Conservation (phyloP, 2,329 filamentous ascomycete genomes). For the Clonostachys solani region DNA sequence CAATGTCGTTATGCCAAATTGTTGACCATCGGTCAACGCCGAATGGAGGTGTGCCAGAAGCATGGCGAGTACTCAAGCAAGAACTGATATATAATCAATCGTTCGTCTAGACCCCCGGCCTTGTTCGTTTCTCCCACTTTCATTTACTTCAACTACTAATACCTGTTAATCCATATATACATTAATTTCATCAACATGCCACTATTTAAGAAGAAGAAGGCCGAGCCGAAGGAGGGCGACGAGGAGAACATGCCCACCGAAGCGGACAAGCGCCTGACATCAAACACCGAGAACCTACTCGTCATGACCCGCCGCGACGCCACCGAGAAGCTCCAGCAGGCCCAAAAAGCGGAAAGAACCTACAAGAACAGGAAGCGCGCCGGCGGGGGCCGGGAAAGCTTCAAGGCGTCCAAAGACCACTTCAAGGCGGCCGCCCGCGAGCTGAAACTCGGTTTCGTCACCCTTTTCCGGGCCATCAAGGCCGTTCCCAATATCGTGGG, state of each 20-base stretch:
- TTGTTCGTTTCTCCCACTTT: too few species aligned
- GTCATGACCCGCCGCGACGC: slow-evolving; percentile 28
- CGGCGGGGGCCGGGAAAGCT: slow-evolving; percentile 27
- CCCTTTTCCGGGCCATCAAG: slow-evolving; percentile 21
- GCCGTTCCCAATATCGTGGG: slow-evolving; percentile 26
- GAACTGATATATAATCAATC: too few species aligned
- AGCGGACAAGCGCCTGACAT: slow-evolving; percentile 25
- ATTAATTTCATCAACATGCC: too few species aligned
- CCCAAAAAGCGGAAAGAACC: slow-evolving; percentile 30
- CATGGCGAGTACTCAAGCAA: too few species aligned
- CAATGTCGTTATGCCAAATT: too few species aligned
- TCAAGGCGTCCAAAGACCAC: slow-evolving; percentile 30
- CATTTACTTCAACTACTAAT: too few species aligned
- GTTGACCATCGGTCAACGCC: too few species aligned
- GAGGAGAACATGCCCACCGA: background rate
- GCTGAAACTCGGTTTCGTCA: slow-evolving; percentile 23
- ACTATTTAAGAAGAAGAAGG: too few species aligned
- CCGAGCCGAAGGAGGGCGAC: background rate
- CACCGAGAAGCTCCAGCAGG: slow-evolving; percentile 28
- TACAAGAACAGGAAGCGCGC: slow-evolving; percentile 36
- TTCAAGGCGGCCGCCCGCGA: slow-evolving; percentile 28
- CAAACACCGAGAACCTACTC: slow-evolving; percentile 36
- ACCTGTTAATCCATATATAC: too few species aligned
- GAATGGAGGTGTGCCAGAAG: too few species aligned
- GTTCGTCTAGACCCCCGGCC: too few species aligned